Evolutionary conservation across 352 stramenopile species (phyloP), one percentile per base, ranked within the genome.

Genomic region (Pythium aquatile): DNA sequence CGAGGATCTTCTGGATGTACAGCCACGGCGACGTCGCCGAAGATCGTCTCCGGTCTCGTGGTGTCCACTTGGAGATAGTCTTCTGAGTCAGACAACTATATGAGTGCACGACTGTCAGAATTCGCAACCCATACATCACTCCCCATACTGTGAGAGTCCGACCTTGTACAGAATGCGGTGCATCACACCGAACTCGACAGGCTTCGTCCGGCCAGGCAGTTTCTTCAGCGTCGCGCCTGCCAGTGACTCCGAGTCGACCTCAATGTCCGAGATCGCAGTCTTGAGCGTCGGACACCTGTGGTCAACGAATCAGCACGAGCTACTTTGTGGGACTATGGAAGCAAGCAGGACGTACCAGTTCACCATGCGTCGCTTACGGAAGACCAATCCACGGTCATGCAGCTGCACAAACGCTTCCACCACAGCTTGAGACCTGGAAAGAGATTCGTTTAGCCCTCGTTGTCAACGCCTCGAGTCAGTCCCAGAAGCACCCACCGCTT

Each of bases 161-260:
- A 87, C 78, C 48, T 82, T 76, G 68, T 96, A 96, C 14, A 69
- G 70, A 57, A 96, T 80, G 14, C 85, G 75, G 64, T 95, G 79
- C 81, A 95, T 94, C 55, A 95, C 81, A 4, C 88, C 88, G 75
- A 94, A 93, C 59, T 96, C 88, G 9, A 94, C 79, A 2, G 79
- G 55, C 60, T 82, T 81, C 3, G 71, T 17, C 20, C 85, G 74
- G n/a, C 96, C 95, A 7, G 88, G 86, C 29, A 94, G 55, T 51
- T 63, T 76, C 64, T 87, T 88, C 53, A 83, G 73, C 28, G 87
- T 97, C 14, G 78, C 70, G 16, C 85, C 90, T 29, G 98, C 91
- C n/a, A 99, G 70, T 51, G 99, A 96, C 69, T 99, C 85, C 17
- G 95, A 86, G 76, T 99, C 98, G 30, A 99, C 98, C 84, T 99